Evolutionary conservation across 768 basidiomycete species (phyloP).

Genomic region (Mycena chlorophos): DNA sequence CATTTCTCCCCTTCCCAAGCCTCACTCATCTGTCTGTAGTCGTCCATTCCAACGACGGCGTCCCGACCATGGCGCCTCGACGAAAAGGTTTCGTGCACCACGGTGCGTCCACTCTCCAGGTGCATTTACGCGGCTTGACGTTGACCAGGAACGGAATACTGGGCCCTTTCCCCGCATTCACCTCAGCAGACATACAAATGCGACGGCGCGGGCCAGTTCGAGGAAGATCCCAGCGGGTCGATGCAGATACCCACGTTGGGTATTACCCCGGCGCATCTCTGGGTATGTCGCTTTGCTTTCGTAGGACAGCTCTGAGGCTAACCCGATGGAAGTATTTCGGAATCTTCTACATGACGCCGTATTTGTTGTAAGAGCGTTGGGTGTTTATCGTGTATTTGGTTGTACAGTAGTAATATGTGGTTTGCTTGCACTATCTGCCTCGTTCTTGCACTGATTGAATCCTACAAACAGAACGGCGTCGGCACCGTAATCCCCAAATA

Average conservation of each 20-base stretch:
- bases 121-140: not conserved
- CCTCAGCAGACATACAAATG: slow-evolving; percentile 20
- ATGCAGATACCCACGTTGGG: slow-evolving; percentile 13
- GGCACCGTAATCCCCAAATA: slow-evolving; percentile 42
- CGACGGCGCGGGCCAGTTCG: slow-evolving; percentile 3
- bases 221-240: slow-evolving; percentile 16
- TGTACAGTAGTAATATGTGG: too few relatives aligned
- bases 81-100: slow-evolving; percentile 15
- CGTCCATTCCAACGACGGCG: slow-evolving; percentile 18
- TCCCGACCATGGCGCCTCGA: slow-evolving; percentile 16
- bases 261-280: slow-evolving; percentile 17
- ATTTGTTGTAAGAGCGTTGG: slow-evolving; percentile 9
- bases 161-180: slow-evolving; percentile 20
- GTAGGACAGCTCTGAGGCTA: not conserved
- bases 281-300: not conserved
- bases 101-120: not conserved
- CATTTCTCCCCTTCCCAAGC: not conserved
- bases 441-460: too few relatives aligned
- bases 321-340: slow-evolving; percentile 11
- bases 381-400: too few relatives aligned
- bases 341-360: slow-evolving; percentile 22
- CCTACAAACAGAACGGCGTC: slow-evolving; percentile 42
- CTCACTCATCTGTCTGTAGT: slow-evolving; percentile 6
- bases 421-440: too few relatives aligned
- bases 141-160: slow-evolving; percentile 18